Evolutionary conservation across 2,329 filamentous ascomycete species (phyloP).

Genomic region (Laburnicola sp.): DNA sequence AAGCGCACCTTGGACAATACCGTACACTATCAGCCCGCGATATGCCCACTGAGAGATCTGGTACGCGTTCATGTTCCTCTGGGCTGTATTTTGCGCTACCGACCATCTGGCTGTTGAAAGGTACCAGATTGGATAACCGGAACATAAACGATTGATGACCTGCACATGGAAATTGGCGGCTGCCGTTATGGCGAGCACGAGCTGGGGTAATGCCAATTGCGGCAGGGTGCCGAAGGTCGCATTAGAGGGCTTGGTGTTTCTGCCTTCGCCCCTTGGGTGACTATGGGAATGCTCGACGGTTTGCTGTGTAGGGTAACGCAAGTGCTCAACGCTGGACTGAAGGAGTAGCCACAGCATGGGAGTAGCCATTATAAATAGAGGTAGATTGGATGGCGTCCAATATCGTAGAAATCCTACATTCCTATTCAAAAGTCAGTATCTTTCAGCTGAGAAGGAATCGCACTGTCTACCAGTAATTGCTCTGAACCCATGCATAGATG

Average conservation of each 20-base stretch:
- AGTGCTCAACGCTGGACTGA: constrained; percentile 53
- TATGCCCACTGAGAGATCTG: constrained; percentile 21
- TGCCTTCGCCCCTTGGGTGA: constrained; percentile 17
- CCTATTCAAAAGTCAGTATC: constrained; percentile 56
- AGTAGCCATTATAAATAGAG: constrained; percentile 80
- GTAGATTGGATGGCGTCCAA: constrained; percentile 84
- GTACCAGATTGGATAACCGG: constrained; percentile 88
- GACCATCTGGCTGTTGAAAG: constrained; percentile 66
- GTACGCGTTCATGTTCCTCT: background rate
- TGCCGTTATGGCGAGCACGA: constrained; percentile 70
- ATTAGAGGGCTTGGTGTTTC: constrained; percentile 9
- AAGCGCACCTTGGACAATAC: constrained; percentile 75
- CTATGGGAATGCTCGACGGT: constrained; percentile 24
- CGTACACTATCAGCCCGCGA: constrained; percentile 74
- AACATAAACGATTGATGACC: constrained; percentile 86
- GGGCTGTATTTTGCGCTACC: constrained; percentile 1
- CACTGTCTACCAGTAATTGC: constrained; percentile 77
- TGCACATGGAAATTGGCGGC: constrained; percentile 87
- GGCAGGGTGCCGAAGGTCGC: constrained; percentile 22
- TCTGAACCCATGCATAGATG: constrained; percentile 89
- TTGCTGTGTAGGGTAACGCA: constrained; percentile 51
- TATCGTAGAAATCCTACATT: constrained; percentile 85
- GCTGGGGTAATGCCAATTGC: constrained; percentile 69
- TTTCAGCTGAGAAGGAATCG: background rate
- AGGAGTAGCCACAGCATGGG: constrained; percentile 74